Percentiles rank a stretch among this genome's conserved stretches.
Evolutionary conservation across 306 rosid genomes (phyloP).

Genomic region (Medicago ruthenica): DNA sequence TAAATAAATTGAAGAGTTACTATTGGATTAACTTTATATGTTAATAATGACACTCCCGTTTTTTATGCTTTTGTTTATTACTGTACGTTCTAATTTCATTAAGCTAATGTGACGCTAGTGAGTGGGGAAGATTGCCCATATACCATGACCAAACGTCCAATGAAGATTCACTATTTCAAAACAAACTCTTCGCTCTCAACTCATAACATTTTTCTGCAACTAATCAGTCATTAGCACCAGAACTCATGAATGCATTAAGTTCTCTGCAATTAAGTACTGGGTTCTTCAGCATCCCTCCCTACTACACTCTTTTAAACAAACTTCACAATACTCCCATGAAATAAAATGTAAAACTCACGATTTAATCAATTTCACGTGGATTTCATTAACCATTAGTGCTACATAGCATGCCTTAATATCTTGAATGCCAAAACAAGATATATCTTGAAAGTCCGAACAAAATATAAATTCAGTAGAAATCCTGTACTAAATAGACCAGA

Average conservation of each 20-base stretch:
- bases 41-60: too few species aligned
- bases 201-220: not conserved
- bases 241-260: not conserved
- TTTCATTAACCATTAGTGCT: not conserved
- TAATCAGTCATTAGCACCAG: not conserved
- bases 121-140: too few species aligned
- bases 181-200: not conserved
- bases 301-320: not conserved
- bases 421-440: not conserved
- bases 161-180: not conserved
- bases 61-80: too few species aligned
- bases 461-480: conserved; percentile 25
- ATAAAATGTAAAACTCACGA: not conserved
- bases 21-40: too few species aligned
- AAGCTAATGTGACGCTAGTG: too few species aligned
- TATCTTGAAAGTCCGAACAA: not conserved
- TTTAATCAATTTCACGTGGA: not conserved
- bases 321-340: not conserved
- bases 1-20: too few species aligned
- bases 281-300: not conserved
- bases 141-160: too few species aligned
- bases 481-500: conserved; percentile 33
- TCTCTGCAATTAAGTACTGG: not conserved
- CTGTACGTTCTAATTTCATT: too few species aligned
- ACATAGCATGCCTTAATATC: not conserved